A percentile compares a stretch with the other conserved stretches of the same genome.
Evolutionary conservation across 2,329 filamentous ascomycete species (phyloP).

Genomic region (Bipolaris cookei): DNA sequence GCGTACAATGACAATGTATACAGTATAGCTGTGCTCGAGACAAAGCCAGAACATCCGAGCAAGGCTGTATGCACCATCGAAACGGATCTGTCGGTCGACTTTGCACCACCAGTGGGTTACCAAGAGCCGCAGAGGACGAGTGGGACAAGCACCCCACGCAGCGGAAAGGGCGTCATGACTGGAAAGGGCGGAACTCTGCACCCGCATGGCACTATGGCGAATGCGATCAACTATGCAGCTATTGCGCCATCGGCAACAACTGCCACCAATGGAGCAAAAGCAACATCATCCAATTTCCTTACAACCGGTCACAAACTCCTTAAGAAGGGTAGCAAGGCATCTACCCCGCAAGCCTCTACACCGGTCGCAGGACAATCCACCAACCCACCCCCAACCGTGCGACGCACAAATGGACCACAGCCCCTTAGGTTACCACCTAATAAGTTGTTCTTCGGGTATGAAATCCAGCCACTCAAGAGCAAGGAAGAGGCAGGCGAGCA

Average conservation of each 20-base stretch:
- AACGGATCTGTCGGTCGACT: constrained; percentile 95
- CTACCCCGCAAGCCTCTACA: constrained; percentile 65
- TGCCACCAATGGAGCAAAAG: constrained; percentile 66
- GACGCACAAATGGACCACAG: constrained; percentile 77
- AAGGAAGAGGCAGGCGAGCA: constrained; percentile 69
- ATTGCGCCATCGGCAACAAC: constrained; percentile 80
- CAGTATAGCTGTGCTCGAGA: constrained; percentile 90
- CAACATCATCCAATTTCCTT: constrained; percentile 77
- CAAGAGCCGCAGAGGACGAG: constrained; percentile 81
- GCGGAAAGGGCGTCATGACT: constrained; percentile 67
- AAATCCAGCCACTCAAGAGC: constrained; percentile 85
- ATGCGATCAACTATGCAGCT: constrained; percentile 93
- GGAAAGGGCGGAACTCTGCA: constrained; percentile 75
- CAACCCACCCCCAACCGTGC: constrained; percentile 50
- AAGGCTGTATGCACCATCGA: constrained; percentile 90
- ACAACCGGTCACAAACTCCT: constrained; percentile 81
- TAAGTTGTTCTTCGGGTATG: constrained; percentile 96
- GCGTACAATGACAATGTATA: constrained; percentile 94
- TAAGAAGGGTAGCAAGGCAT: constrained; percentile 80
- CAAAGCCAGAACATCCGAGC: constrained; percentile 85
- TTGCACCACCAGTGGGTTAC: constrained; percentile 91
- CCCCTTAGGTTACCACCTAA: constrained; percentile 83
- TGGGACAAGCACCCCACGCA: constrained; percentile 86
- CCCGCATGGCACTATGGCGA: constrained; percentile 90
- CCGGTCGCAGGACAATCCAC: constrained; percentile 66